phyloP scores from a whole-genome alignment of 495 filamentous ascomycete genomes.

The Tuber brumale region DNA sequence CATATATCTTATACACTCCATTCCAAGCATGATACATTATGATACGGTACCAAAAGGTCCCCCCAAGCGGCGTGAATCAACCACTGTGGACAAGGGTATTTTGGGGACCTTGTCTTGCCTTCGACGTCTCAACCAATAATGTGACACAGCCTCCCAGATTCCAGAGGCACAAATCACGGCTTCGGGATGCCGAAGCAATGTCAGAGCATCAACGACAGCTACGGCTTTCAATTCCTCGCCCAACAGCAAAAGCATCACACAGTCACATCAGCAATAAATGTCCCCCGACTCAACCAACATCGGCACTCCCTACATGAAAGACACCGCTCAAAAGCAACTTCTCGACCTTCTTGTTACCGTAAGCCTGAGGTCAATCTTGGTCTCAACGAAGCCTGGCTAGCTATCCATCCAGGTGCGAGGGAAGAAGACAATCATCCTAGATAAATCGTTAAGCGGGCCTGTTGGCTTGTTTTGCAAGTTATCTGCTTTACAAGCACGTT shows the following conservation, averaged over 20 bases:
- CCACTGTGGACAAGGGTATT: not conserved
- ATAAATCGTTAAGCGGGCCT: conserved; percentile 79
- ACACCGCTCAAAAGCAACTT: conserved; percentile 77
- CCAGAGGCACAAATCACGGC: not conserved
- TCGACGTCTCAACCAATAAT: not conserved
- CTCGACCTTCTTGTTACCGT: conserved; percentile 83
- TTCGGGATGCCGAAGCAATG: not conserved
- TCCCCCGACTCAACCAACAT: conserved; percentile 60
- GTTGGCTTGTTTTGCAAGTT: conserved; percentile 90
- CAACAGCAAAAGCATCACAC: not conserved
- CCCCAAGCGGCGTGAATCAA: not conserved
- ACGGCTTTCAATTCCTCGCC: not conserved
- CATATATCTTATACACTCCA: no score
- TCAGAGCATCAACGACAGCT: conserved; percentile 2
- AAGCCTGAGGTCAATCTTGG: conserved; percentile 50
- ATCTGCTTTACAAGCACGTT: conserved; percentile 58
- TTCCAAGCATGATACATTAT: no score
- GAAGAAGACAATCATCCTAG: conserved; percentile 96
- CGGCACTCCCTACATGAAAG: conserved; percentile 71
- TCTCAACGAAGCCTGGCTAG: conserved; percentile 35
- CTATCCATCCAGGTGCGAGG: conserved; percentile 66
- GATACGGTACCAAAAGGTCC: no score
- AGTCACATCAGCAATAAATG: conserved; percentile 19
- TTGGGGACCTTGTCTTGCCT: not conserved
- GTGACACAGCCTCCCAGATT: not conserved